Percentiles rank a stretch among this genome's conserved stretches.
Evolutionary conservation across 495 filamentous ascomycete genomes (phyloP).

Genomic region (Cercophora scortea): DNA sequence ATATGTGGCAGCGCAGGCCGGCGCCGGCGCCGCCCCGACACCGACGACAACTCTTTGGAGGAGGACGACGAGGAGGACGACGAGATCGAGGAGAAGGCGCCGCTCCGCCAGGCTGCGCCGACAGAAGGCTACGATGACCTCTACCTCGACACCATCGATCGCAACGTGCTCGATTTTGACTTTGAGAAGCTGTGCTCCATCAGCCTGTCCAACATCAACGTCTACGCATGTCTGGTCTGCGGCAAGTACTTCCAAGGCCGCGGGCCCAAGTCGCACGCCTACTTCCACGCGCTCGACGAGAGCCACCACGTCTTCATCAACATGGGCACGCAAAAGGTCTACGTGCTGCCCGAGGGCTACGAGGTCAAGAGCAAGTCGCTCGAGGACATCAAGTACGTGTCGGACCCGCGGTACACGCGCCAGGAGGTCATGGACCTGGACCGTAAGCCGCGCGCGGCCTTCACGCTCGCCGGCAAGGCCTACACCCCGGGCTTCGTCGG

Average conservation of each 20-base stretch:
- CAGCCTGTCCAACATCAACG: slow-evolving; percentile 93
- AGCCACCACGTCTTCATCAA: slow-evolving; percentile 97
- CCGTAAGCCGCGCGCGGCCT: slow-evolving; percentile 62
- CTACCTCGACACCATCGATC: slow-evolving; percentile 96
- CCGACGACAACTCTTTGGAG: slow-evolving; percentile 1
- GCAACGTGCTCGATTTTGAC: slow-evolving; percentile 83
- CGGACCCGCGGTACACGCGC: slow-evolving; percentile 79
- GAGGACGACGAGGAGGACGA: slow-evolving; percentile 20
- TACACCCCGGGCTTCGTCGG: slow-evolving; percentile 95
- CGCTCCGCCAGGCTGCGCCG: slow-evolving; percentile 62
- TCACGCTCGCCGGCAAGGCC: slow-evolving; percentile 70
- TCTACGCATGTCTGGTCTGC: slow-evolving; percentile 96
- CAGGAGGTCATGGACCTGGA: slow-evolving; percentile 75
- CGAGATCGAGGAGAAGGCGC: slow-evolving; percentile 41
- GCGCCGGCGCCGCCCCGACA: background rate
- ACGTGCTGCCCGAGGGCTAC: slow-evolving; percentile 94
- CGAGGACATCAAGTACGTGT: slow-evolving; percentile 98
- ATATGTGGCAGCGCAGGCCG: background rate
- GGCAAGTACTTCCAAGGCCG: slow-evolving; percentile 96
- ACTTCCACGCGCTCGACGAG: slow-evolving; percentile 93
- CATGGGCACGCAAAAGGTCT: slow-evolving; percentile 90
- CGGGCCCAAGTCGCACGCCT: slow-evolving; percentile 89
- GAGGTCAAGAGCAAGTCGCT: slow-evolving; percentile 92
- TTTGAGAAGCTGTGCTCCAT: slow-evolving; percentile 98
- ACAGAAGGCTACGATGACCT: slow-evolving; percentile 88